Conservation (phyloP, 2,329 filamentous ascomycete genomes). For the Clonostachys sp. region DNA sequence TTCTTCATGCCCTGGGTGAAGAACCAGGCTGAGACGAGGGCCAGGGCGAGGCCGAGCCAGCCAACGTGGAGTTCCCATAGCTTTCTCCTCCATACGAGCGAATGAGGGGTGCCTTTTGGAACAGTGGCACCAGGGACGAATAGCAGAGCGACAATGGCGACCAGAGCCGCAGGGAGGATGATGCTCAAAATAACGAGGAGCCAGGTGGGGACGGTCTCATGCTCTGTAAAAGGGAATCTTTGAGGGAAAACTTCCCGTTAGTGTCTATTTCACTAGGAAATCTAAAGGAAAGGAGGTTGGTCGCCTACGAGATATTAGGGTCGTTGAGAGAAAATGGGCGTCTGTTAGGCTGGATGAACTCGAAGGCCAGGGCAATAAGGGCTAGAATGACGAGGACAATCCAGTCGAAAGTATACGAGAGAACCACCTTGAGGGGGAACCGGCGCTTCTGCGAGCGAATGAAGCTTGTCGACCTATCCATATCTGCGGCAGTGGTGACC, state of each 20-base stretch:
- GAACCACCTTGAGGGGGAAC: slow-evolving; percentile 21
- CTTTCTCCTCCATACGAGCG: slow-evolving; percentile 72
- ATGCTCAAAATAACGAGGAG: slow-evolving; percentile 62
- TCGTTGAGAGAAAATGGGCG: slow-evolving; percentile 69
- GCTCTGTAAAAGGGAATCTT: slow-evolving; percentile 63
- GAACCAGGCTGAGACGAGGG: slow-evolving; percentile 68
- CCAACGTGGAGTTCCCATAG: slow-evolving; percentile 88
- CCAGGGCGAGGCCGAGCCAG: slow-evolving; percentile 75
- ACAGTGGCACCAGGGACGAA: slow-evolving; percentile 71
- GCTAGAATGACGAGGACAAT: slow-evolving; percentile 57
- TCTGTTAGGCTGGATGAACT: slow-evolving; percentile 57
- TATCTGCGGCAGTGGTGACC: too few species aligned
- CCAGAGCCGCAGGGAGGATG: slow-evolving; percentile 60
- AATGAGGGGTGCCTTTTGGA: slow-evolving; percentile 54
- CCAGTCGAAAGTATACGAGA: slow-evolving; percentile 76
- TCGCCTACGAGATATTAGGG: slow-evolving; percentile 63
- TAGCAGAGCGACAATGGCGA: slow-evolving; percentile 63
- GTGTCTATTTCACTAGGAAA: background rate
- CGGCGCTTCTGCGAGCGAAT: too few species aligned
- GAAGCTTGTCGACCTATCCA: too few species aligned
- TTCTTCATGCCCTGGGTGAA: slow-evolving; percentile 86
- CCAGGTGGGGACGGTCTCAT: slow-evolving; percentile 68
- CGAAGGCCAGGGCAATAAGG: slow-evolving; percentile 54
- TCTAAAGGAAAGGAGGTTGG: background rate
- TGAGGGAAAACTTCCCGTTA: background rate